These are phyloP conservation scores for Haplosporangium sp. DNA, from an alignment of 371 early-diverging fungal genomes.

Conservation along the genomic window DNA sequence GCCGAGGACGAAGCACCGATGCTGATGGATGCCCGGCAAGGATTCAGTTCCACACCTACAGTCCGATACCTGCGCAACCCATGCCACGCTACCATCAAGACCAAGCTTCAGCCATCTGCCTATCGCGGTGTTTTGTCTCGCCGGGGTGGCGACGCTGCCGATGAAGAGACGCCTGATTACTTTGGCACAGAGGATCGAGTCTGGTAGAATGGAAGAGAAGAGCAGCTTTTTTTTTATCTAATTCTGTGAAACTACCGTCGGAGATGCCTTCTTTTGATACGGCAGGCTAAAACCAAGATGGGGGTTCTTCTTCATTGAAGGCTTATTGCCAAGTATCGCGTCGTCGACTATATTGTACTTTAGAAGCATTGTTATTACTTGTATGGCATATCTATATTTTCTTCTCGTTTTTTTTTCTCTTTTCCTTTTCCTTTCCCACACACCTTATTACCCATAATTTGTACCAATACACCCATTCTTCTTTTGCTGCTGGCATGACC, in stretches of 20 bases:
- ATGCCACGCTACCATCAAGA: conserved; percentile 51
- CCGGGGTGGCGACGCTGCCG: conserved; percentile 23
- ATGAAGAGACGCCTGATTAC: conserved; percentile 42
- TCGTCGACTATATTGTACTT: conserved; percentile 8
- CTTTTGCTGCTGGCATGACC: background rate
- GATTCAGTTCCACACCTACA: conserved; percentile 37
- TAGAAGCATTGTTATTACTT: conserved; percentile 2
- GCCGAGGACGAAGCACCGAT: conserved; percentile 36
- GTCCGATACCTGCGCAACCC: conserved; percentile 51
- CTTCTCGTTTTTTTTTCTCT: background rate
- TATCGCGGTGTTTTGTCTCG: conserved; percentile 22
- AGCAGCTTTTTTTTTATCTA: background rate
- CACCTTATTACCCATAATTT: background rate
- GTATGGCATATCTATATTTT: background rate
- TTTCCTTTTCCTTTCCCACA: background rate
- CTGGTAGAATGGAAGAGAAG: conserved; percentile 23
- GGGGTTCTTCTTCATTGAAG: no score
- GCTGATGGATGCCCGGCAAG: conserved; percentile 22
- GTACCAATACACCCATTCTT: background rate
- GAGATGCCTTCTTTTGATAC: no score
- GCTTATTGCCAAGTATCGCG: no score
- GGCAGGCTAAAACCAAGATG: no score
- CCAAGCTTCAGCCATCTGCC: conserved; percentile 42
- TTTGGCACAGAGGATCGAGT: conserved; percentile 52
- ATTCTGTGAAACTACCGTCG: background rate